Conservation (phyloP, 352 stramenopile genomes). For the Aphanomyces invadans region DNA sequence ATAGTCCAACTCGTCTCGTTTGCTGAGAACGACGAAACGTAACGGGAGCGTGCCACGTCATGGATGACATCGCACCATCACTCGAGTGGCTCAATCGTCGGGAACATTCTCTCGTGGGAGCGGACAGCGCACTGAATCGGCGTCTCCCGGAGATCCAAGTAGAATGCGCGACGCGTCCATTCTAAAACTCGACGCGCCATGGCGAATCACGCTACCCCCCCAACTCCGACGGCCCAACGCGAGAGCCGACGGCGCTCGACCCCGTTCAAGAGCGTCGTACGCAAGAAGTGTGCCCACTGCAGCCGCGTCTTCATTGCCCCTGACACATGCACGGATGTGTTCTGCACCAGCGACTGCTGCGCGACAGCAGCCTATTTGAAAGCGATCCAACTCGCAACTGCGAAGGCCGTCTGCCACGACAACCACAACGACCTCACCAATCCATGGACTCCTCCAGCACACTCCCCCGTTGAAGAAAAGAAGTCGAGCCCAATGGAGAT, state of each 20-base stretch:
- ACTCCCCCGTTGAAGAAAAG: too few species aligned
- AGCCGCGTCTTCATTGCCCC: not conserved
- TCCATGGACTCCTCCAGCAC: too few species aligned
- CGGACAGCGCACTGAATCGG: too few species aligned
- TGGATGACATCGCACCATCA: not conserved
- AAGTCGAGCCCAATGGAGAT: not conserved
- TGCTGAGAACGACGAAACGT: not conserved
- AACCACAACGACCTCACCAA: not conserved
- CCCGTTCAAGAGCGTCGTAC: not conserved
- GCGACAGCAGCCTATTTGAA: not conserved
- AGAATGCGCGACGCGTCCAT: not conserved
- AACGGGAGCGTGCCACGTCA: not conserved
- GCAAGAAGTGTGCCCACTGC: not conserved
- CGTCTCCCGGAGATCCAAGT: too few species aligned
- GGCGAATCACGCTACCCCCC: not conserved
- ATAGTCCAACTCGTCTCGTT: not conserved
- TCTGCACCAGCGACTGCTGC: conserved; percentile 3
- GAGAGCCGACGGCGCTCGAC: not conserved
- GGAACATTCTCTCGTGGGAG: not conserved
- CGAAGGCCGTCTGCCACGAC: not conserved
- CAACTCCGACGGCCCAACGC: not conserved
- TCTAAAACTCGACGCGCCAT: not conserved
- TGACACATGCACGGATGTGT: not conserved
- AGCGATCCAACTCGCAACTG: not conserved
- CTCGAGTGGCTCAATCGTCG: not conserved